phyloP scores from a whole-genome alignment of 805 yeast genomes.

The Sugiyamaella chiloensis region DNA sequence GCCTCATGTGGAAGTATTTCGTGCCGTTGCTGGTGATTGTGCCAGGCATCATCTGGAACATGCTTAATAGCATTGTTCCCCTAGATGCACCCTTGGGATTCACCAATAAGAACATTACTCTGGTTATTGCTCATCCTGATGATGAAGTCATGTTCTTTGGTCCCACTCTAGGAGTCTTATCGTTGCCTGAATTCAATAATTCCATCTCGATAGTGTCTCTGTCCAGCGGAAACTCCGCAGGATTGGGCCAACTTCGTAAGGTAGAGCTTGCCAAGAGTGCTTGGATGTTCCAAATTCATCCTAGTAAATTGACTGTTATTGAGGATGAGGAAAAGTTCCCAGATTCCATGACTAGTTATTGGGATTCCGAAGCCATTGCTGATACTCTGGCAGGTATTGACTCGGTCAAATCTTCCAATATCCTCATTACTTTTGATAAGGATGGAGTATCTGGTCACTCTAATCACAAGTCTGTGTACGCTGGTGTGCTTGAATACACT shows the following conservation, averaged over 20 bases:
- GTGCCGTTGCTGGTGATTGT: slow-evolving; percentile 17
- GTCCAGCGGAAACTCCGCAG: slow-evolving; percentile 74
- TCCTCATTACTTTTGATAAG: slow-evolving; percentile 75
- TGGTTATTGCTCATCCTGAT: slow-evolving; percentile 92
- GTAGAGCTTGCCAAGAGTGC: slow-evolving; percentile 59
- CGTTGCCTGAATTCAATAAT: slow-evolving; percentile 48
- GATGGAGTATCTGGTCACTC: slow-evolving; percentile 81
- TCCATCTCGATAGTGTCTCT: slow-evolving; percentile 61
- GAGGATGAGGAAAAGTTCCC: slow-evolving; percentile 46
- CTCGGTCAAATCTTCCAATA: slow-evolving; percentile 29
- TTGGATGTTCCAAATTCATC: slow-evolving; percentile 36
- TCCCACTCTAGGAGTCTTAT: slow-evolving; percentile 62
- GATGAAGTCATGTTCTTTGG: slow-evolving; percentile 98
- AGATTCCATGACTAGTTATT: slow-evolving; percentile 66
- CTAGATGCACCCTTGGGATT: slow-evolving; percentile 18
- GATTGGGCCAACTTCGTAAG: slow-evolving; percentile 61
- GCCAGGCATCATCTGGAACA: slow-evolving; percentile 19
- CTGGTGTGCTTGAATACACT: slow-evolving; percentile 22
- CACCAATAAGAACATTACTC: slow-evolving; percentile 28
- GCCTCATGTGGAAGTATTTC: not conserved
- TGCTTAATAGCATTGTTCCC: slow-evolving; percentile 12
- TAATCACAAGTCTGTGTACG: slow-evolving; percentile 56
- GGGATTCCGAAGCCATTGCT: slow-evolving; percentile 54
- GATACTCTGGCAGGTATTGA: slow-evolving; percentile 36
- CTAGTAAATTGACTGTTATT: slow-evolving; percentile 45